Percentiles rank a stretch among this genome's conserved stretches.
Evolutionary conservation across 495 filamentous ascomycete species (phyloP).

Genomic region (Trichoderma reesei): DNA sequence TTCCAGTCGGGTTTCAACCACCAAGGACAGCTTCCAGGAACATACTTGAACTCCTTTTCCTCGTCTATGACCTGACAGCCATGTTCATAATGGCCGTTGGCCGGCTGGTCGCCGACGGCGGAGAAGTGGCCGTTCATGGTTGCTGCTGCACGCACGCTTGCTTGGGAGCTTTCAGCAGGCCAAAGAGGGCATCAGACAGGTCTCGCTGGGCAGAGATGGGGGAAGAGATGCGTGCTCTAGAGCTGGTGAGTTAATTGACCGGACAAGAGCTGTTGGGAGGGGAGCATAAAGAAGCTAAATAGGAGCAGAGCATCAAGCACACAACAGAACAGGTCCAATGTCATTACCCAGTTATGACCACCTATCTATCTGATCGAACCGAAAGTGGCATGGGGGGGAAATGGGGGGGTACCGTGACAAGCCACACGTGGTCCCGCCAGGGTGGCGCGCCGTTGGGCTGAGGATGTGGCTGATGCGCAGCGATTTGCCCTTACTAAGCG

Average conservation of each 20-base stretch:
- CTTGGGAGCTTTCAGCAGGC: conserved; percentile 3
- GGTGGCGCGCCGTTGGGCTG: not conserved
- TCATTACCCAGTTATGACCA: not conserved
- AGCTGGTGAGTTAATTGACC: not conserved
- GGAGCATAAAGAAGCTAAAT: not conserved
- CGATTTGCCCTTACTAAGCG: too few relatives aligned
- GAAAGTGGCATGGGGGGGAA: conserved; percentile 2
- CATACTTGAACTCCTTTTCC: conserved; percentile 92
- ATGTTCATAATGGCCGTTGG: conserved; percentile 68
- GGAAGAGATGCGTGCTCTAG: not conserved
- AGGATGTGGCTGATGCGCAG: not conserved
- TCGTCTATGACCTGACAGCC: conserved; percentile 95
- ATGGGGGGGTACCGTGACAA: conserved; percentile 1
- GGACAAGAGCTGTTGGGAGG: too few relatives aligned
- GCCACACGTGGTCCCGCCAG: not conserved
- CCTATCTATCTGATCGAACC: conserved; percentile 4
- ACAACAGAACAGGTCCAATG: not conserved
- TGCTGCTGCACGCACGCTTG: conserved; percentile 9
- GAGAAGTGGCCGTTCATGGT: conserved; percentile 85
- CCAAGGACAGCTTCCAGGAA: conserved; percentile 13
- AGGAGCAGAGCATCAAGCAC: not conserved
- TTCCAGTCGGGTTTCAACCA: not conserved
- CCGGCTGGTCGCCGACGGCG: conserved; percentile 56
- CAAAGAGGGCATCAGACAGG: not conserved
- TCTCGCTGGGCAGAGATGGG: not conserved